Evolutionary conservation across 352 stramenopile species (phyloP), one percentile per base, ranked within the genome.

Genomic region (Phytophthora palmivora): DNA sequence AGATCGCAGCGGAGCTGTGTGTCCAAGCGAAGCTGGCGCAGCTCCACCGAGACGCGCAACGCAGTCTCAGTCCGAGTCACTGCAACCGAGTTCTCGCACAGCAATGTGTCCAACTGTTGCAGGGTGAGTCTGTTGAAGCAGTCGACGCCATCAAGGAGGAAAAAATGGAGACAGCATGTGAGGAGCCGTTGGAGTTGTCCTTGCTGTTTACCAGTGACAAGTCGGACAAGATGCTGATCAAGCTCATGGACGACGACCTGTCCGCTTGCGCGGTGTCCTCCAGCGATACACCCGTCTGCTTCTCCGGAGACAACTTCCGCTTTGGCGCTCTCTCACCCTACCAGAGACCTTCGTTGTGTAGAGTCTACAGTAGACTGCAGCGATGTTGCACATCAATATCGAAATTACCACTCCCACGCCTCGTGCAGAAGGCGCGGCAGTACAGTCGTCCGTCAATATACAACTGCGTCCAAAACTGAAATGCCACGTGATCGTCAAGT

Each of bases 1-100:
- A 62, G 24, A 66, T 57, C 26, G 63, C 65, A 8, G 63, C 50
- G 8, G 70, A 75, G 18, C 26, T 79, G 43, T 78, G 62, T 38
- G 66, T 70, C 10, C 76, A 80, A 53, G 76, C 76, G 16, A 75
- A 84, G 42, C 43, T 82, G 33, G 72, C 72, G 11, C 72, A 82
- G 38, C 56, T 84, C 39, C 74, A 82, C 21, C 61, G 73, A 52
- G 63, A 74, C n/a, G 53, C 51, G 21, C 52, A 67, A 14, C 43
- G 30, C 24, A 42, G 42, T 6, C 30, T 57, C 37, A 49, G 59
- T 32, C 51, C 37, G 16, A 59, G 45, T 21, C 55, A 58, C 18
- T 60, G 38, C 33, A 60, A 37, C 32, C 45, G 55, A 14, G 26
- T 49, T 2, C 32, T 75, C 6, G 70, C 73, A 3, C 54, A 64